phyloP scores from a whole-genome alignment of 1,139 yeast species.

The Saccharomycopsis hybrid region DNA sequence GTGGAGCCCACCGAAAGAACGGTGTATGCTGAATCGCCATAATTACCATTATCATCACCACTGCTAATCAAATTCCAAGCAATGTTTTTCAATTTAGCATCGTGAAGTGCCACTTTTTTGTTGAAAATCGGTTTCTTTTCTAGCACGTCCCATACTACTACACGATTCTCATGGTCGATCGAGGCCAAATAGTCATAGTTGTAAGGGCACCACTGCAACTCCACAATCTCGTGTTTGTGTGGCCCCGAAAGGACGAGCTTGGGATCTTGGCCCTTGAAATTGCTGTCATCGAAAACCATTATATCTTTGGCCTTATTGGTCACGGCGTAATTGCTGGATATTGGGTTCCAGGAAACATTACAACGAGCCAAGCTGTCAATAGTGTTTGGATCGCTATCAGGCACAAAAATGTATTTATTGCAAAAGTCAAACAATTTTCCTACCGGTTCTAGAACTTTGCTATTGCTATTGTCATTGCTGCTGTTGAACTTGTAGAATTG shows the following conservation, averaged over 20 bases:
- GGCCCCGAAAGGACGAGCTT: constrained; percentile 21
- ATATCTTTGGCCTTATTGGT: constrained; percentile 55
- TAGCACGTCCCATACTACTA: constrained; percentile 51
- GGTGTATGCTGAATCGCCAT: constrained; percentile 24
- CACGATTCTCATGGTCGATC: constrained; percentile 39
- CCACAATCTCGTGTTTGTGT: constrained; percentile 39
- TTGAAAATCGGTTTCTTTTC: constrained; percentile 29
- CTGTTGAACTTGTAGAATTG: constrained; percentile 52
- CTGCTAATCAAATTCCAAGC: constrained; percentile 27
- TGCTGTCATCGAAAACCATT: constrained; percentile 21
- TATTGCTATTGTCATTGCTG: too few species aligned
- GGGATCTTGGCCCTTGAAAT: background rate
- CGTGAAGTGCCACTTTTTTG: constrained; percentile 22
- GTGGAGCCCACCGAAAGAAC: constrained; percentile 46
- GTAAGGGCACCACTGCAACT: constrained; percentile 49
- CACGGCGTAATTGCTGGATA: constrained; percentile 32
- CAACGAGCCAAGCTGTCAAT: constrained; percentile 30
- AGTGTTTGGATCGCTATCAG: background rate
- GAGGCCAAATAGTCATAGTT: constrained; percentile 54
- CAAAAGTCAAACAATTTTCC: background rate
- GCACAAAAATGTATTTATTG: constrained; percentile 5
- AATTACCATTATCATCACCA: background rate
- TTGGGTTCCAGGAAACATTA: constrained; percentile 53
- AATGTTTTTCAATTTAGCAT: constrained; percentile 28
- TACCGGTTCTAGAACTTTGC: too few species aligned